Evolutionary conservation across 257 asterid species (phyloP), one percentile per base, ranked within the genome.

Genomic region (Solanum sparsipilum): DNA sequence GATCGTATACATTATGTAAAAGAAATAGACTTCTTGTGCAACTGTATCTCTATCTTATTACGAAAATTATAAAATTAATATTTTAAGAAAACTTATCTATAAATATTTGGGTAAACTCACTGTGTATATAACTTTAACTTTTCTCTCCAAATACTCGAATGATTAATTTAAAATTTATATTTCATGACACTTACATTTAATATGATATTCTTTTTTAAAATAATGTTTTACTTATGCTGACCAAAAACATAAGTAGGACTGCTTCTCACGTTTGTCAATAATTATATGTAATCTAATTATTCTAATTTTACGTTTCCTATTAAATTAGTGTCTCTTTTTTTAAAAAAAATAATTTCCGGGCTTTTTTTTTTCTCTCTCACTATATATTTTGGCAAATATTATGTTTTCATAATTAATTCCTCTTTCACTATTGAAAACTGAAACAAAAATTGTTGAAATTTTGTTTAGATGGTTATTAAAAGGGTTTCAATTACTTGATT

Each of bases 251-350:
- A n/a, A 6, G 58, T 3, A 75, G 35, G 34, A 79, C 65, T 41
- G 65, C 84, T 9, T 79, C 38, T 20, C 84, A 79, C 84, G 65
- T 79, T 76, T 78, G n/a, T 5, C 13, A 41, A 78, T 39, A 78
- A 38, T 34, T 58, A 89, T 38, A 38, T 88, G 27, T 58, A 74
- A 36, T 89, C 21, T 82, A 81, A 86, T 87, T 73, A 74, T 74
- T 82, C 89, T 79, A 86, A 25, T 88, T 87, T 85, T 87, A 87
- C 91, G 90, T 89, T 91, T 88, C 82, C 21, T 76, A 76, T 38
- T 18, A 56, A 56, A 56, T 56, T 56, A 76, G 36, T 25, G 39
- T 39, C 34, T 76, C 58, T 76, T 76, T 76, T 13, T 52, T 16
- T 0, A 12, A 13, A 48, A 16, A 46, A 48, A 2, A 48, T 13